Evolutionary conservation across 2,329 filamentous ascomycete species (phyloP).

Genomic region (Monosporascus ibericus): DNA sequence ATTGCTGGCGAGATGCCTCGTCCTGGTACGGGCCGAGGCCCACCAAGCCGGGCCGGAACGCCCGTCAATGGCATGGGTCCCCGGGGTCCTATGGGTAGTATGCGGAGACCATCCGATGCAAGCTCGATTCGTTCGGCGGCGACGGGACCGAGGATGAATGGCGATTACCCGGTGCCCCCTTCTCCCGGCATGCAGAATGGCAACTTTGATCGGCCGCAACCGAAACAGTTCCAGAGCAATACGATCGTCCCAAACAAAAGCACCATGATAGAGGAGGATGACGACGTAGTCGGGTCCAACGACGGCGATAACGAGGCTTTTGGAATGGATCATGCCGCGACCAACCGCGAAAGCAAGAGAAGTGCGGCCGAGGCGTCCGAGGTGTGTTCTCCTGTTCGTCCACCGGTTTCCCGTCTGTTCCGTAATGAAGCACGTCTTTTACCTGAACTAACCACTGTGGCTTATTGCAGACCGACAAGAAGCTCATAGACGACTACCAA

Average conservation of each 20-base stretch:
- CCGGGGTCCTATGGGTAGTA: slow-evolving; percentile 46
- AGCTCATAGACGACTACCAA: slow-evolving; percentile 73
- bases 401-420: no score
- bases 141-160: slow-evolving; percentile 28
- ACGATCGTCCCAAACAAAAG: slow-evolving; percentile 98
- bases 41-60: slow-evolving; percentile 54
- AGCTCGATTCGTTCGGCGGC: slow-evolving; percentile 46
- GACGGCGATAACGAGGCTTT: slow-evolving; percentile 58
- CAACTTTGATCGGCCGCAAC: slow-evolving; percentile 69
- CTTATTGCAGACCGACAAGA: slow-evolving; percentile 55
- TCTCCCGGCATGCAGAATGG: slow-evolving; percentile 54
- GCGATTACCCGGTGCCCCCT: slow-evolving; percentile 48
- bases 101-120: slow-evolving; percentile 55
- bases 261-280: slow-evolving; percentile 93
- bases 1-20: slow-evolving; percentile 62
- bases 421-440: background rate
- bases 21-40: slow-evolving; percentile 50
- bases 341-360: slow-evolving; percentile 30
- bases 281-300: slow-evolving; percentile 57
- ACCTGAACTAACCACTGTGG: slow-evolving; percentile 6
- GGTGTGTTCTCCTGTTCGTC: slow-evolving; percentile 16
- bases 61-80: slow-evolving; percentile 52
- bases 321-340: slow-evolving; percentile 41
- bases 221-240: slow-evolving; percentile 89
- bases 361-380: slow-evolving; percentile 28